phyloP scores from a whole-genome alignment of 768 basidiomycete genomes.

The Tulasnella calospora region DNA sequence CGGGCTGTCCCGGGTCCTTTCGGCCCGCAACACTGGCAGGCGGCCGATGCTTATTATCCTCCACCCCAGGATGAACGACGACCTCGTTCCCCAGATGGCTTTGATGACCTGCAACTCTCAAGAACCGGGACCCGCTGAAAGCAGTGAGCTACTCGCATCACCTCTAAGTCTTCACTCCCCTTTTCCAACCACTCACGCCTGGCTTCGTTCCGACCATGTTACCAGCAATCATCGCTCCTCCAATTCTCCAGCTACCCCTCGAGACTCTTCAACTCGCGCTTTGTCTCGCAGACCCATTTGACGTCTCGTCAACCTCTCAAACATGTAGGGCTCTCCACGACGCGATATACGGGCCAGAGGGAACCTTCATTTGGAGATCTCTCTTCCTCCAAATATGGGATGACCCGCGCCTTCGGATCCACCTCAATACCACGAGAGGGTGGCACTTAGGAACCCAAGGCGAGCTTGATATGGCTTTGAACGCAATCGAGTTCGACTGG shows the following conservation, averaged over 20 bases:
- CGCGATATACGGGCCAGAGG: conserved; percentile 48
- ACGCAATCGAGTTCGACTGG: conserved; percentile 45
- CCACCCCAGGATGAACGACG: background rate
- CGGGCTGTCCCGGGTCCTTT: background rate
- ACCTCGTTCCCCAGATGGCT: background rate
- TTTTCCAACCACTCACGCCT: background rate
- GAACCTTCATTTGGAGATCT: conserved; percentile 64
- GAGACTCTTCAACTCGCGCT: conserved; percentile 61
- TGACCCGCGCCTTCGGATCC: conserved; percentile 46
- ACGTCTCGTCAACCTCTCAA: conserved; percentile 55
- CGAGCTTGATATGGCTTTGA: conserved; percentile 25
- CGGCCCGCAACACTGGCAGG: background rate
- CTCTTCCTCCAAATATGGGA: conserved; percentile 64
- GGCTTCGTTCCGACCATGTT: background rate
- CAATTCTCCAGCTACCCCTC: conserved; percentile 44
- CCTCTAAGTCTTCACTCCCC: background rate
- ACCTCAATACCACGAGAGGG: conserved; percentile 28
- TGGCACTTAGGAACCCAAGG: conserved; percentile 11
- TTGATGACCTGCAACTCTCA: background rate
- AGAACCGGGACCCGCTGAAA: background rate
- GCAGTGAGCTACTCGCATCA: background rate
- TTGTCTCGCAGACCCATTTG: conserved; percentile 50
- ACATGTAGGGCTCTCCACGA: conserved; percentile 48
- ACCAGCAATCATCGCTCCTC: background rate
- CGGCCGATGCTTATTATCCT: background rate